Conservation (phyloP, 2,329 filamentous ascomycete genomes). For the Cladosporium halotolerans region DNA sequence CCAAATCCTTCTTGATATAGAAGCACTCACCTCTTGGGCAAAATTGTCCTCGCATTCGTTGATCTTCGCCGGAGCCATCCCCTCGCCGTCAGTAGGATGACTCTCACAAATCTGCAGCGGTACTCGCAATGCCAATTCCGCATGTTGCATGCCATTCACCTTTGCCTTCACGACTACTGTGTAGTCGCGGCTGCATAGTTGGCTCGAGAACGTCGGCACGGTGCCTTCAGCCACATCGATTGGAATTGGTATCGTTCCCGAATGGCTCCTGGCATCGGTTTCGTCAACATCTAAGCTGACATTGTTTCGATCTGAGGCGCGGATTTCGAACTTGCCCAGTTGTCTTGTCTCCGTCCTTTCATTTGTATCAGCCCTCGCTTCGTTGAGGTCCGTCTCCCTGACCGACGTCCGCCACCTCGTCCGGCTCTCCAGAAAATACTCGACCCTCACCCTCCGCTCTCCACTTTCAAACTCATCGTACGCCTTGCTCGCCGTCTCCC, state of each 20-base stretch:
- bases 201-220: neutral
- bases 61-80: neutral
- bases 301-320: neutral
- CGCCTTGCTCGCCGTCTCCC: neutral
- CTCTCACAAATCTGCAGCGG: conserved; percentile 4
- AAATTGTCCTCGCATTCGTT: neutral
- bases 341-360: neutral
- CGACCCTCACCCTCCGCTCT: neutral
- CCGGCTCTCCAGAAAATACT: neutral
- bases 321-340: neutral
- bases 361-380: neutral
- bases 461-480: conserved; percentile 2
- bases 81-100: neutral
- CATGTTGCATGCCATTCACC: neutral
- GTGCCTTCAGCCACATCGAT: neutral
- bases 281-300: neutral
- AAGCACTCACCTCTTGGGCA: neutral
- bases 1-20: neutral
- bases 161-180: neutral
- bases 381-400: neutral
- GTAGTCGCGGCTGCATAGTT: conserved; percentile 1
- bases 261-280: neutral
- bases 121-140: neutral
- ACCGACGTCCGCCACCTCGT: neutral
- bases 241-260: neutral